Evolutionary conservation across 495 filamentous ascomycete species (phyloP), one percentile per base, ranked within the genome.

Genomic region (Talaromyces proteolyticus): DNA sequence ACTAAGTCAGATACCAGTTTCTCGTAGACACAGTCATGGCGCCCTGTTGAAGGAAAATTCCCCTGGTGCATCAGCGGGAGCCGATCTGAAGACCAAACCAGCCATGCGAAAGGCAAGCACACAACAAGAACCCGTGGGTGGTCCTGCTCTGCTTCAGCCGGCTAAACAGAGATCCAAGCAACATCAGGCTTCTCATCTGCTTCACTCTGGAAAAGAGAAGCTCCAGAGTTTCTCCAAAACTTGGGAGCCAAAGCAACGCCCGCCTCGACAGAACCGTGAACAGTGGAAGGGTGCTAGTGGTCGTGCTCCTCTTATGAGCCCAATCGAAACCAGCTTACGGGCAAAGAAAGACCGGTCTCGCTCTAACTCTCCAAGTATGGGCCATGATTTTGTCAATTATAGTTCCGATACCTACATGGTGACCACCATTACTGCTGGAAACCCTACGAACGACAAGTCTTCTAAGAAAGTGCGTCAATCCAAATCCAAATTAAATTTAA

Each of bases 271-370:
- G 12, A 22, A 37, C 24, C 65, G 66, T 46, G 69, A 74, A 44
- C 72, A 72, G 41, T 80, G 76, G 77, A 76, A 68, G 43, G 71
- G 76, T 26, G 65, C 72, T 22, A 75, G 67, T 54, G 75, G 75
- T 42, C 74, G 75, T 21, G 55, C 64, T 19, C 63, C 66, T 21
- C 72, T 78, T 39, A 58, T 76, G 11, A 49, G 50, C 11, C 63
- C 63, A 19, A 57, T 66, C 23, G 55, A 64, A 16, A 43, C 37
- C 1, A 49, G 26, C n/a, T 14, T 17, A 22, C n/a, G 12, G 21
- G 21, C 36, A 4, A 49, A 49, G 26, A 29, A 40, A 41, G n/a
- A 24, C 25, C 29, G 8, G 29, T 14, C 29, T 34, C 29, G 29
- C 1, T 34, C 29, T 34, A 8, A 34, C 29, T 34, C 29, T 8